These are phyloP conservation scores for Gryganskiella cystojenkinii DNA, from an alignment of 192 early-diverging fungal genomes.

Conservation along the genomic window DNA sequence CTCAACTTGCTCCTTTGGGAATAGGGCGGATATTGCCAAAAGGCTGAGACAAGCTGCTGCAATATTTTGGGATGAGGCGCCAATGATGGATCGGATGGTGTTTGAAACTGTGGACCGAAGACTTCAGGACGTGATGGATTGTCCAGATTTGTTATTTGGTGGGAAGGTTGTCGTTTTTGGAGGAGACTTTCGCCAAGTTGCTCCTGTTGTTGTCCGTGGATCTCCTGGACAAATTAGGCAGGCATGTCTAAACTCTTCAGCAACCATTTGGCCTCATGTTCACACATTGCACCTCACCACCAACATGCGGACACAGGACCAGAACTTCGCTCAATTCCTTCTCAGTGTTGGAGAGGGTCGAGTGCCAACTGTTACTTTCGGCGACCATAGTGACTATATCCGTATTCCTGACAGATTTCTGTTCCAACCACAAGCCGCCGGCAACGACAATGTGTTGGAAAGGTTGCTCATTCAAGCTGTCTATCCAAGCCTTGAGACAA, in stretches of 20 bases:
- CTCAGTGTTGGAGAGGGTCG: neutral
- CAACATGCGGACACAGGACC: conserved; percentile 1
- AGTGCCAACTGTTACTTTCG: conserved; percentile 5
- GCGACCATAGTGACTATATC: conserved; percentile 8
- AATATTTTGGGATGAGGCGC: conserved; percentile 54
- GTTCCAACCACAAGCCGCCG: neutral
- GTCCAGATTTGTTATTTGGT: conserved; percentile 1
- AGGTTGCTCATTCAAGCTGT: neutral
- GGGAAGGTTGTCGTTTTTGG: conserved; percentile 37
- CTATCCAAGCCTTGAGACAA: neutral
- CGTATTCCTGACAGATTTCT: conserved; percentile 4
- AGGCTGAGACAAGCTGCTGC: neutral
- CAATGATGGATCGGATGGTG: conserved; percentile 21
- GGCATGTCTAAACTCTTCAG: conserved; percentile 10
- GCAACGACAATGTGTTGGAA: neutral
- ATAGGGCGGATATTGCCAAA: neutral
- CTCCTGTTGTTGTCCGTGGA: conserved; percentile 33
- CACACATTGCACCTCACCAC: neutral
- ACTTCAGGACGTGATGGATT: conserved; percentile 18
- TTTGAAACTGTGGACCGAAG: conserved; percentile 34
- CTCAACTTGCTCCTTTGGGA: conserved; percentile 26
- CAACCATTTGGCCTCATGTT: conserved; percentile 5
- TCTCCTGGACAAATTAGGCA: conserved; percentile 5
- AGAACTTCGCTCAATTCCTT: neutral
- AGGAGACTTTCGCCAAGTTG: conserved; percentile 36